These are phyloP conservation scores for Geranium brycei DNA, from an alignment of 345 rosid genomes.

Conservation along the genomic window DNA sequence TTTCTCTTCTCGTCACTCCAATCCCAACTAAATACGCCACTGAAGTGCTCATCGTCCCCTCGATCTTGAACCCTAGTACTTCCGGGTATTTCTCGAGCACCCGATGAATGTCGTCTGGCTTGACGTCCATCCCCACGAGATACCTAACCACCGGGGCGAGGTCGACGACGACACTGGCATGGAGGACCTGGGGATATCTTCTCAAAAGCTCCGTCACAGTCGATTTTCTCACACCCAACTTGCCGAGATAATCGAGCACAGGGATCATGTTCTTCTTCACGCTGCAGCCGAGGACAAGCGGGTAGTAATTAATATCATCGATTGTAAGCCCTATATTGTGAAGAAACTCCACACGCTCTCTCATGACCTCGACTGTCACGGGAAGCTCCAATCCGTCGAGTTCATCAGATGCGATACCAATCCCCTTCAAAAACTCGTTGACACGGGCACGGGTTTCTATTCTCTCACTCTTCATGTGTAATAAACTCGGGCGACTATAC, in stretches of 20 bases:
- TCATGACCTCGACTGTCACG: conserved; percentile 83
- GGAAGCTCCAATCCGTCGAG: conserved; percentile 67
- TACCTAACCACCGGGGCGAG: conserved; percentile 86
- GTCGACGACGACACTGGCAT: conserved; percentile 80
- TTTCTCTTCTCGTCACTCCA: conserved; percentile 68
- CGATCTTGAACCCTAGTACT: conserved; percentile 71
- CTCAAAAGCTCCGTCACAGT: conserved; percentile 59
- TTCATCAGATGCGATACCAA: conserved; percentile 81
- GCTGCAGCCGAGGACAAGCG: conserved; percentile 73
- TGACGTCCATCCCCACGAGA: conserved; percentile 89
- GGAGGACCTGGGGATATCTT: conserved; percentile 82
- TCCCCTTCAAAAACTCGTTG: conserved; percentile 50
- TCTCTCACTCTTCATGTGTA: conserved; percentile 55
- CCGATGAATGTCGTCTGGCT: conserved; percentile 54
- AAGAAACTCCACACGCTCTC: conserved; percentile 71
- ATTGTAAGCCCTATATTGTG: conserved; percentile 62
- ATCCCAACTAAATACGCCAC: conserved; percentile 70
- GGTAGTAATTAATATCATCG: conserved; percentile 79
- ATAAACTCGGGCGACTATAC: conserved; percentile 61
- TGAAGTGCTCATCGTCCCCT: conserved; percentile 85
- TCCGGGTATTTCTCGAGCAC: conserved; percentile 87
- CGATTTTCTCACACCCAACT: conserved; percentile 82
- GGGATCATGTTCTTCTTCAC: conserved; percentile 85
- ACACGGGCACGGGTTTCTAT: conserved; percentile 62
- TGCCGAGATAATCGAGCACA: conserved; percentile 72